Conservation (phyloP, 2,329 filamentous ascomycete species). For the Penicillium vulpinum region DNA sequence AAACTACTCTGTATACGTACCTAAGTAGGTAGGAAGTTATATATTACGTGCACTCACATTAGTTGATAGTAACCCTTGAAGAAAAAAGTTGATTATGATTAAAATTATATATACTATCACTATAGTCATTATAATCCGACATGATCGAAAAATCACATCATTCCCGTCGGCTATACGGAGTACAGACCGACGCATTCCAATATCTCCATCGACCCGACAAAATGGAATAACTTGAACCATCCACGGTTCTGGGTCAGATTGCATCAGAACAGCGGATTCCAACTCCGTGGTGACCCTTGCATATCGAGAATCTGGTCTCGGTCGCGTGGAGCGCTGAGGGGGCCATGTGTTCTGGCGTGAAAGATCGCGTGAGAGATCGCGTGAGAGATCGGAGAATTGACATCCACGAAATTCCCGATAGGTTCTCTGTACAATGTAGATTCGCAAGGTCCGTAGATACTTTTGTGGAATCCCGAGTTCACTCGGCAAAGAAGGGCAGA, state of each 20-base stretch:
- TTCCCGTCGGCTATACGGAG: not conserved
- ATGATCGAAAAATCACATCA: not conserved
- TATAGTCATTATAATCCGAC: not conserved
- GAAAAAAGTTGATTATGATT: not conserved
- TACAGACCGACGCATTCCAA: not conserved
- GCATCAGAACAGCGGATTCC: not conserved
- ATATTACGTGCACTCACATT: not conserved
- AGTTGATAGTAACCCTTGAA: not conserved
- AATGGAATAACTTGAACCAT: not conserved
- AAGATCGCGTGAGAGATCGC: too few species aligned
- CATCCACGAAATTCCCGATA: not conserved
- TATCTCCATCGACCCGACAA: not conserved
- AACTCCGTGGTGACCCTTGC: slow-evolving; percentile 7
- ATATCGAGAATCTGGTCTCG: slow-evolving; percentile 2
- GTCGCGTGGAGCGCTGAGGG: slow-evolving; percentile 1
- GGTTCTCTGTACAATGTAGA: not conserved
- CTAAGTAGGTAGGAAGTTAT: too few species aligned
- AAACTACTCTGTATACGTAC: too few species aligned
- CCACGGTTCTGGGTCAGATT: not conserved
- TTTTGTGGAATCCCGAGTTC: not conserved
- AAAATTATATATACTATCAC: not conserved
- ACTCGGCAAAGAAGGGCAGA: not conserved
- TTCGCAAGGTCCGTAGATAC: not conserved
- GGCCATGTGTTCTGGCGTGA: slow-evolving; percentile 2
- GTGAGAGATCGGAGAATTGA: not conserved